These are phyloP conservation scores for Botryotinia narcissicola DNA, from an alignment of 2,329 filamentous ascomycete species.

Conservation along the genomic window DNA sequence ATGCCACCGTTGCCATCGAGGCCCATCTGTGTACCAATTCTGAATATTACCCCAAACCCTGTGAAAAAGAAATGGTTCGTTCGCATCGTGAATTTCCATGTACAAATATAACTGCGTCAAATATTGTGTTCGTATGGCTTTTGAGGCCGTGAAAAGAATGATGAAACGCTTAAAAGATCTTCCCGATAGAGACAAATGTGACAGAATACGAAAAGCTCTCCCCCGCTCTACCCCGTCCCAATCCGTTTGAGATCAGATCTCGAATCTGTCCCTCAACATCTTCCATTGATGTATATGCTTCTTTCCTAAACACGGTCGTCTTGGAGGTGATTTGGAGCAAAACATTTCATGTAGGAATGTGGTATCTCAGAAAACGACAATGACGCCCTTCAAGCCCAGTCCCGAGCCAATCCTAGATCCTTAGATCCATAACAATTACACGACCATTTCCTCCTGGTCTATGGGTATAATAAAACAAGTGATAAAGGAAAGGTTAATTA, in stretches of 20 bases:
- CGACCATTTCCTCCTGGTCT: constrained; percentile 28
- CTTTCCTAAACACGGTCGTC: neutral
- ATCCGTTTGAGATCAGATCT: neutral
- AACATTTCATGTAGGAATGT: constrained; percentile 9
- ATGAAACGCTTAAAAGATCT: neutral
- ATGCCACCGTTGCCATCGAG: constrained; percentile 11
- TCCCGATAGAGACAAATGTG: neutral
- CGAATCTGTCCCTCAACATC: constrained; percentile 1
- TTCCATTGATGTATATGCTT: neutral
- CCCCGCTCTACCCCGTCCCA: neutral
- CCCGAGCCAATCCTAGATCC: constrained; percentile 10
- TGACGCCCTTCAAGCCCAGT: constrained; percentile 16
- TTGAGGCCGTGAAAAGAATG: constrained; percentile 2
- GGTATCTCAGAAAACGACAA: constrained; percentile 20
- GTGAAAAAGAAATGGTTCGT: constrained; percentile 2
- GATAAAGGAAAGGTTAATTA: constrained; percentile 21
- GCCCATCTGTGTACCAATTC: constrained; percentile 15
- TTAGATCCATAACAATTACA: constrained; percentile 35
- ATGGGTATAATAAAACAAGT: constrained; percentile 30
- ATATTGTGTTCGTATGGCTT: constrained; percentile 9
- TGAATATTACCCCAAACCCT: neutral
- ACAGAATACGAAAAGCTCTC: neutral
- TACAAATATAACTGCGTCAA: constrained; percentile 17
- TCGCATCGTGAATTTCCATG: constrained; percentile 5
- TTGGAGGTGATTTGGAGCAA: constrained; percentile 7